These are phyloP conservation scores for Zychaea mexicana DNA, from an alignment of 371 early-diverging fungal species.

Conservation along the genomic window DNA sequence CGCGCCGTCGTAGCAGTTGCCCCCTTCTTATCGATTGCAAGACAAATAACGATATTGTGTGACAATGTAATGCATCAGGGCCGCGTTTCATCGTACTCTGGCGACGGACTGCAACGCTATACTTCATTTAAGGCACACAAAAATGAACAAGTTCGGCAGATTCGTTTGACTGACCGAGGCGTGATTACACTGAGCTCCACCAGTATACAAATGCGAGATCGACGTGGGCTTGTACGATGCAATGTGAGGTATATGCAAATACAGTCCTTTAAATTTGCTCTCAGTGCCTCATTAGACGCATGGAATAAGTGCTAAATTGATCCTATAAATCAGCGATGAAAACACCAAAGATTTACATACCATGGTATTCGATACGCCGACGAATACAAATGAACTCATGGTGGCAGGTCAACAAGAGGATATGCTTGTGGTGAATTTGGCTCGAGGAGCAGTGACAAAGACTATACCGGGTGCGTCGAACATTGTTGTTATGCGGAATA, in stretches of 20 bases:
- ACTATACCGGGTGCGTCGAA: conserved; percentile 49
- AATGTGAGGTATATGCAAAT: conserved; percentile 64
- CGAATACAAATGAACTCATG: conserved; percentile 64
- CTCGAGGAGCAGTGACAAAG: conserved; percentile 65
- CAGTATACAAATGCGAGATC: conserved; percentile 65
- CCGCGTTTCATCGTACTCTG: conserved; percentile 61
- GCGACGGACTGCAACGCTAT: conserved; percentile 63
- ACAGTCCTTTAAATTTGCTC: too few species aligned
- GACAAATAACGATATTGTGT: background rate
- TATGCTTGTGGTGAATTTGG: conserved; percentile 66
- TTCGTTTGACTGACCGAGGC: conserved; percentile 67
- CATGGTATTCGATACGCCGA: conserved; percentile 66
- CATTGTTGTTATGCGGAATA: conserved; percentile 70
- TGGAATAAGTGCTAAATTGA: background rate
- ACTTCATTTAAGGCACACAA: conserved; percentile 70
- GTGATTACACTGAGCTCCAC: conserved; percentile 69
- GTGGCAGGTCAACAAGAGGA: conserved; percentile 69
- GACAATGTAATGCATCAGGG: conserved; percentile 42
- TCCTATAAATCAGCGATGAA: conserved; percentile 46
- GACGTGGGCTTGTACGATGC: conserved; percentile 76
- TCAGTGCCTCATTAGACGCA: too few species aligned
- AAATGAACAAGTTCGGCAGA: conserved; percentile 67
- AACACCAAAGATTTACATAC: conserved; percentile 62
- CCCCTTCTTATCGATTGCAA: background rate
- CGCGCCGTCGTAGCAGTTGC: conserved; percentile 37